A percentile compares a stretch with the other conserved stretches of the same genome.
phyloP scores from a whole-genome alignment of 352 stramenopile species.

The Globisporangium iwayamae region DNA sequence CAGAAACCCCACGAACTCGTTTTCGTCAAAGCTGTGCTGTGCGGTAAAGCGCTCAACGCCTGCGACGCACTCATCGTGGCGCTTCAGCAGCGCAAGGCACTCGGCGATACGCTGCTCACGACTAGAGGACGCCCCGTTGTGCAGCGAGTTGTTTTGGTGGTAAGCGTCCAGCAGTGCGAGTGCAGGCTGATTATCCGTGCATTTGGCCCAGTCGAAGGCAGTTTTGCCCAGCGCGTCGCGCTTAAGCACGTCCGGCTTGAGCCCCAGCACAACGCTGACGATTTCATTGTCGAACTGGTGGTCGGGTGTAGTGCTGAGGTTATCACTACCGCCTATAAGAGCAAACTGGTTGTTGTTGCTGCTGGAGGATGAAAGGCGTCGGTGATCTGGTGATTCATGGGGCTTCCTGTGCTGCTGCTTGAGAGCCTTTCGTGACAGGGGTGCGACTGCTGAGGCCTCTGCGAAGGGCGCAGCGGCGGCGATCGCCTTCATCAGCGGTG shows the following conservation, averaged over 20 bases:
- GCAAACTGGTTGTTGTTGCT: not conserved
- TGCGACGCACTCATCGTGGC: slow-evolving; percentile 30
- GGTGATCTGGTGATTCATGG: not conserved
- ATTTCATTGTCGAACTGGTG: slow-evolving; percentile 49
- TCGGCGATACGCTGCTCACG: slow-evolving; percentile 30
- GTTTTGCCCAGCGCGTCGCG: slow-evolving; percentile 46
- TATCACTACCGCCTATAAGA: not conserved
- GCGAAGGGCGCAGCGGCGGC: slow-evolving; percentile 35
- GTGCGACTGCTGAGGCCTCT: not conserved
- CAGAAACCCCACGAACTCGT: slow-evolving; percentile 33
- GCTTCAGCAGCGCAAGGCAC: slow-evolving; percentile 32
- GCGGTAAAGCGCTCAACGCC: slow-evolving; percentile 26
- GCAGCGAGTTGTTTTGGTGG: slow-evolving; percentile 31
- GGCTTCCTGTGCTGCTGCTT: not conserved
- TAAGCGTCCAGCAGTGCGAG: slow-evolving; percentile 33
- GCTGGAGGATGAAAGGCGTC: not conserved
- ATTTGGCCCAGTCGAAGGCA: slow-evolving; percentile 62
- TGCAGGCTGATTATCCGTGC: slow-evolving; percentile 38
- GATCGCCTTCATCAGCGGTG: slow-evolving; percentile 74
- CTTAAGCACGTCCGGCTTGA: slow-evolving; percentile 38
- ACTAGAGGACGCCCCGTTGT: slow-evolving; percentile 28
- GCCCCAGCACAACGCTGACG: slow-evolving; percentile 34
- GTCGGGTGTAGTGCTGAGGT: not conserved
- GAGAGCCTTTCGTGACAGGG: not conserved
- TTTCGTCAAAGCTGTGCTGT: slow-evolving; percentile 38